Conservation (phyloP, 305 asterid species). For the Solanum hybrid region DNA sequence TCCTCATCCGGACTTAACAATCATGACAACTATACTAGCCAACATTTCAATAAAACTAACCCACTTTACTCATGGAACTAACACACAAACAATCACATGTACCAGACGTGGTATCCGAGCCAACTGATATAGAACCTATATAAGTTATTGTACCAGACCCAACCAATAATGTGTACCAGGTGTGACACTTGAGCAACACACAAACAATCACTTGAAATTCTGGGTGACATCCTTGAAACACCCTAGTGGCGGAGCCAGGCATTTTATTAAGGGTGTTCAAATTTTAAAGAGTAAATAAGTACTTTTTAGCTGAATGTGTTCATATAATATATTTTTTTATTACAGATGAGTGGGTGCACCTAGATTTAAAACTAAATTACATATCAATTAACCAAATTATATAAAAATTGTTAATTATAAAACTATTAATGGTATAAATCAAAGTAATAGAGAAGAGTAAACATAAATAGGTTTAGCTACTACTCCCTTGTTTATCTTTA, state of each 20-base stretch:
- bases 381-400: too few relatives aligned
- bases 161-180: not conserved
- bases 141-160: not conserved
- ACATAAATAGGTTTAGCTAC: not conserved
- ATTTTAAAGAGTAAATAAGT: not conserved
- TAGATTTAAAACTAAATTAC: not conserved
- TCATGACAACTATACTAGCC: not conserved
- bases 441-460: not conserved
- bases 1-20: not conserved
- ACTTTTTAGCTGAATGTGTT: not conserved
- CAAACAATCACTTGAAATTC: not conserved
- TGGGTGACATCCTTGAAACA: not conserved
- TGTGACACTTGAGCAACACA: not conserved
- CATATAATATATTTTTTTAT: too few relatives aligned
- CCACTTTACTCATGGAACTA: not conserved
- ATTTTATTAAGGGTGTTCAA: not conserved
- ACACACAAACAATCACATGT: not conserved
- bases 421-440: not conserved
- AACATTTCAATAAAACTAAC: not conserved
- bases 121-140: not conserved
- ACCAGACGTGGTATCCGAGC: not conserved
- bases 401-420: too few relatives aligned
- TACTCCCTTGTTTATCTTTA: not conserved
- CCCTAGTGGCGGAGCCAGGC: not conserved
- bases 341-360: not conserved